Evolutionary conservation across 192 early-diverging fungal genomes (phyloP), one percentile per base, ranked within the genome.

Genomic region (Coemansia sp.): DNA sequence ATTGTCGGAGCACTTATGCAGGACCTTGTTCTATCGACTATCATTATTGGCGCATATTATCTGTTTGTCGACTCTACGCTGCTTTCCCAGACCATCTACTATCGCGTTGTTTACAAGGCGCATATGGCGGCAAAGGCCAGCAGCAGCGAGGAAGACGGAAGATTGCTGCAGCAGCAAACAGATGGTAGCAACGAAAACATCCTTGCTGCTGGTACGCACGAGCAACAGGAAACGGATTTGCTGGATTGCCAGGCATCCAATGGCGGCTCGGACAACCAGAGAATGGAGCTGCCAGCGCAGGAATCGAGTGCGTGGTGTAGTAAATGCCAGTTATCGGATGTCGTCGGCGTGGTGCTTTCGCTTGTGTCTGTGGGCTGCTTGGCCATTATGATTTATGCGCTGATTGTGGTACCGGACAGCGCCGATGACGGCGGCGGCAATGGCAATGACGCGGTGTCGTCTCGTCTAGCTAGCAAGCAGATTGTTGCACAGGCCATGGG

Each of bases 1-100:
- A 70, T 93, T 22, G 61, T 86, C 30, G 93, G 93, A 8, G 85
- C 87, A n/a, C 64, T 88, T 32, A 85, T 90, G 80, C 87, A 93
- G 54, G 80, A 85, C 56, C 78, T 94, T 17, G 71, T 93, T 20
- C 58, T 80, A n/a, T 91, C 91, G 1, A 89, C 91, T 67, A 84
- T 94, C 48, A 51, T 89, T 18, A 80, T 93, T 7, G 86, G 85
- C 61, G 67, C 88, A 29, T 93, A 89, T 80, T 93, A 90, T 62
- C 82, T 90, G 20, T 66, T 90, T 34, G 86, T 89, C 11, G 92
- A 93, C 73, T 77, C 87, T 22, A 72, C 83, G 0, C 66, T 91
- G 34, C 85, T 93, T 22, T 77, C 68, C 51, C 92, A 93, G 68
- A 85, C 85, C 14, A 68, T 86, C 49, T 87, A 90, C 74, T 91